Base-by-base conservation (phyloP, 169 alveolate species). In the Cryptosporidium ryanae region DNA sequence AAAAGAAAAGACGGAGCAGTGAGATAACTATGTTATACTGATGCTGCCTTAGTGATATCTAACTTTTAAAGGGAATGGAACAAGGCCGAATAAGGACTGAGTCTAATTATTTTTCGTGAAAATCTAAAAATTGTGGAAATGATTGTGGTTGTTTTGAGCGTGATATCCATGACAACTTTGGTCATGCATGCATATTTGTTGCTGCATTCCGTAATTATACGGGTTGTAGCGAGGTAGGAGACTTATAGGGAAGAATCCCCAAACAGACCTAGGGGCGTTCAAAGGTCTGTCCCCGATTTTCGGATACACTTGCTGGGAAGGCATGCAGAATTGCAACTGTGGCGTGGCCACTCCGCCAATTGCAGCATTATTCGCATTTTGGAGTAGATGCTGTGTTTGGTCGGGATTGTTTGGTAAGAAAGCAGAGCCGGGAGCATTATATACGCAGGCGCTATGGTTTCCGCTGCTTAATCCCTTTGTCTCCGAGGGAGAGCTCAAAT, bases 231-330 rank as follows among this genome's bases (percentile, higher is more conserved):
- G 68, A 5, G 87, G 87, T 4, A 76, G 59, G 7, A 59, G 18
- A 34, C 48, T 59, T 8, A 57, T 59, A 25, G 87, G 87, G 71
- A 59, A 76, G 27, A 76, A 76, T 76, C 76, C 87, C 87, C 87
- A 76, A 1, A 76, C 71, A 2, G 87, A 76, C 23, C 64, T 76
- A 21, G 84, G 54, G 46, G 46, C 46, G 5, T 17, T 52, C 13
- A 52, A n/a, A 12, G 63, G 63, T 52, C 13, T 52, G 27, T 21
- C 49, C 29, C 82, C 27, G 13, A 68, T 68, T 21, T 27, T 50
- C 13, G 83, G 83, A n/a, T 68, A 55, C 27, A 68, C 10, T 54
- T 68, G 83, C 32, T 38, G 82, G 32, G 82, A 44, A 5, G 71
- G 52, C 23, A 50, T 27, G 3, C 23, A 10, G 7, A 4, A 29